Evolutionary conservation across 495 filamentous ascomycete genomes (phyloP).

Genomic region (Trichoderma virens): DNA sequence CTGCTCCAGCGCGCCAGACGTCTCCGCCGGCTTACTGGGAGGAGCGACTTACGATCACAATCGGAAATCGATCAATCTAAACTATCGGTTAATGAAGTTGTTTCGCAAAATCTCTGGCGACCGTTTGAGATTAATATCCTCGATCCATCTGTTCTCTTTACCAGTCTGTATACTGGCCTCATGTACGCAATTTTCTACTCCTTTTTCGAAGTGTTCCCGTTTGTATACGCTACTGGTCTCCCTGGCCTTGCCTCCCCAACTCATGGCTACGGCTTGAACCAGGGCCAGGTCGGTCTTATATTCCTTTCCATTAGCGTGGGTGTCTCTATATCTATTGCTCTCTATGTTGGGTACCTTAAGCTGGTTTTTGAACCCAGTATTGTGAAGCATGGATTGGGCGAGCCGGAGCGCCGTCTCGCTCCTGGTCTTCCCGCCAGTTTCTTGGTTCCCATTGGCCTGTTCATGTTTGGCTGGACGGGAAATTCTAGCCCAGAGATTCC

Average conservation of each 20-base stretch:
- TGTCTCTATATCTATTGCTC: conserved; percentile 43
- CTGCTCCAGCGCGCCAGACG: conserved; percentile 32
- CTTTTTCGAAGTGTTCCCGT: conserved; percentile 69
- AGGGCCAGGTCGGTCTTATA: conserved; percentile 54
- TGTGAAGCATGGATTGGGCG: conserved; percentile 31
- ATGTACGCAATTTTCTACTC: conserved; percentile 63
- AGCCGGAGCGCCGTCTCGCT: conserved; percentile 47
- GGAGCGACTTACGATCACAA: conserved; percentile 36
- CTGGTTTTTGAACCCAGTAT: conserved; percentile 40
- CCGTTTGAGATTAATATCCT: conserved; percentile 55
- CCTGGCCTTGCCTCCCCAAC: conserved; percentile 16
- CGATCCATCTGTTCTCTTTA: conserved; percentile 56
- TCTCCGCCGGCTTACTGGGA: conserved; percentile 36
- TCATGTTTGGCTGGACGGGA: conserved; percentile 55
- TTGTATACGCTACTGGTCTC: conserved; percentile 44
- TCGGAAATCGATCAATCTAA: conserved; percentile 45
- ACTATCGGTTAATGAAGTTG: conserved; percentile 37
- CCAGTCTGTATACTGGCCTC: conserved; percentile 52
- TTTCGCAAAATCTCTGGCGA: conserved; percentile 51
- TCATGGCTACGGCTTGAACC: conserved; percentile 51
- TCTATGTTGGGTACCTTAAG: conserved; percentile 46
- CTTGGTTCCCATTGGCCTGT: conserved; percentile 49
- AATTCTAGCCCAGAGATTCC: conserved; percentile 34
- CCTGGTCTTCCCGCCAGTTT: conserved; percentile 48
- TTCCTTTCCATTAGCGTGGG: conserved; percentile 57